phyloP scores from a whole-genome alignment of 306 rosid genomes.

The Fagus sylvatica region DNA sequence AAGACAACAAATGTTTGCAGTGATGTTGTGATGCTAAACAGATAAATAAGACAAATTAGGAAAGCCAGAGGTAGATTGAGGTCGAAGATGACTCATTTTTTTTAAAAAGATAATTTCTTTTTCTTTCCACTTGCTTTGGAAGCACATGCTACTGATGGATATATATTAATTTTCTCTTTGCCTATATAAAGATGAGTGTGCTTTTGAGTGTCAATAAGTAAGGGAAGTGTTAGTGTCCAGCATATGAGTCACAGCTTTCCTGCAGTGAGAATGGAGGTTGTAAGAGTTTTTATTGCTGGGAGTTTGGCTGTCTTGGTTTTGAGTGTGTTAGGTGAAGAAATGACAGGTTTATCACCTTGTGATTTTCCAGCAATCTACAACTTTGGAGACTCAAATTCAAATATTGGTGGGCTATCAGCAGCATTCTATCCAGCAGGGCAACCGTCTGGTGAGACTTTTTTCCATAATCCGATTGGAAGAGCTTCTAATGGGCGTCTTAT shows the following conservation, averaged over 20 bases:
- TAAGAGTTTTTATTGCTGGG: background rate
- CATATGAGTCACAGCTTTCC: background rate
- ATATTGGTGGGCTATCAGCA: slow-evolving; percentile 62
- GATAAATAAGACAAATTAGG: background rate
- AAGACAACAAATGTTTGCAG: background rate
- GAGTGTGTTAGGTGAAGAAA: slow-evolving; percentile 28
- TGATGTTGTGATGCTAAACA: background rate
- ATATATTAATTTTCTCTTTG: background rate
- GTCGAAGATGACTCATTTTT: background rate
- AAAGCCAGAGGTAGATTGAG: background rate
- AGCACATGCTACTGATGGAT: background rate
- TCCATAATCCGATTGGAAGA: slow-evolving; percentile 57
- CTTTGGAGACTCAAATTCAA: slow-evolving; percentile 77
- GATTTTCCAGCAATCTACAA: slow-evolving; percentile 60
- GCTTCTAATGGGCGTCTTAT: slow-evolving; percentile 71
- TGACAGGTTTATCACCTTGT: slow-evolving; percentile 28
- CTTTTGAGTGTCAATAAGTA: background rate
- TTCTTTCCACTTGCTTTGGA: background rate
- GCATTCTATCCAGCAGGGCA: slow-evolving; percentile 48
- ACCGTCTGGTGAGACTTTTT: slow-evolving; percentile 64
- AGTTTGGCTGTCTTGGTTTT: slow-evolving; percentile 23
- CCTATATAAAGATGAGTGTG: background rate
- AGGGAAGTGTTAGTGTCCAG: background rate
- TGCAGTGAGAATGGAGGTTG: slow-evolving; percentile 27
- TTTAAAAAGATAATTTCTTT: too few species aligned